Conservation (phyloP, 2,329 filamentous ascomycete genomes). For the Camptophora hylomeconis region DNA sequence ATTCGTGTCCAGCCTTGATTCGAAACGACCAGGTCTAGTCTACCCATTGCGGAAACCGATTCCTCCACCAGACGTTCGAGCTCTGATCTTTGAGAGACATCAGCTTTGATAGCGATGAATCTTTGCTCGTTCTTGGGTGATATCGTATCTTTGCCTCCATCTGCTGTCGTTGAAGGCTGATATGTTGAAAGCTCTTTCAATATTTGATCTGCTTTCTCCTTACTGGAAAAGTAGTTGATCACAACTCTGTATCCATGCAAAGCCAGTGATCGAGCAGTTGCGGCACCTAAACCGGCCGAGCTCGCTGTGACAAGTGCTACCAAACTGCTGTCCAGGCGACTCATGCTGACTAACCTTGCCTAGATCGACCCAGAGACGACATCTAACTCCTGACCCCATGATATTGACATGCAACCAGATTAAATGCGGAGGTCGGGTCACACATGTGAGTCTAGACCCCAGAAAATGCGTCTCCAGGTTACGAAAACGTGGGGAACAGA, state of each 20-base stretch:
- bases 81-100: slow-evolving; percentile 8
- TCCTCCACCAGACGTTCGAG: slow-evolving; percentile 25
- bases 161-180: background rate
- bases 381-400: too few relatives aligned
- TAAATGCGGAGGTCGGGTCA: too few relatives aligned
- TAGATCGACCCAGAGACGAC: too few relatives aligned
- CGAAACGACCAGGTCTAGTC: slow-evolving; percentile 32
- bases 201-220: background rate
- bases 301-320: slow-evolving; percentile 14
- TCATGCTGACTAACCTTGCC: too few relatives aligned
- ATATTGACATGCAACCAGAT: too few relatives aligned
- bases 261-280: slow-evolving; percentile 3
- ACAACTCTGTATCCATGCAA: slow-evolving; percentile 1
- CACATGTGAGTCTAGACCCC: too few relatives aligned
- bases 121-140: background rate
- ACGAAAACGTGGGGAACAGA: too few relatives aligned
- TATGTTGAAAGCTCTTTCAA: background rate
- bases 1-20: slow-evolving; percentile 25
- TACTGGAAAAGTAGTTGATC: slow-evolving; percentile 6
- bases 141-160: background rate
- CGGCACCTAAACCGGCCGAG: slow-evolving; percentile 11
- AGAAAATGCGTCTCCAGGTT: too few relatives aligned
- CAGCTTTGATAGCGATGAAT: slow-evolving; percentile 15
- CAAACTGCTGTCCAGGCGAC: too few relatives aligned
- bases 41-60: slow-evolving; percentile 29